These are phyloP conservation scores for Raffaelea ambrosiae DNA, from an alignment of 2,329 filamentous ascomycete species.

Conservation along the genomic window DNA sequence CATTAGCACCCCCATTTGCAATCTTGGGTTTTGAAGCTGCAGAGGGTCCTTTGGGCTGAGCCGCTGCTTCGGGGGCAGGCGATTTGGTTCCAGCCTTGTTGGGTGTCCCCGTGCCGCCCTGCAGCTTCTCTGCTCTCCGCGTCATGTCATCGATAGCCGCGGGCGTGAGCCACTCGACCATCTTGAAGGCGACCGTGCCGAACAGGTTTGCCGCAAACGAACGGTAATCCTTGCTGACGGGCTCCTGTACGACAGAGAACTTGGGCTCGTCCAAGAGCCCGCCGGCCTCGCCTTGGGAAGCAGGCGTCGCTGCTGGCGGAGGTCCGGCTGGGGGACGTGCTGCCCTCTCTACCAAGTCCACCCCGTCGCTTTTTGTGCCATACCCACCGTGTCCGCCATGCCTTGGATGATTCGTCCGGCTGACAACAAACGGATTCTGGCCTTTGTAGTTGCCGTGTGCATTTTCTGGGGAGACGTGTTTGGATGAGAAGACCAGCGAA, in stretches of 20 bases:
- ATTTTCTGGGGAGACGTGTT: slow-evolving; percentile 15
- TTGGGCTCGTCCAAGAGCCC: slow-evolving; percentile 7
- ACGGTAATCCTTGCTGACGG: slow-evolving; percentile 45
- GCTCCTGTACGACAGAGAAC: slow-evolving; percentile 35
- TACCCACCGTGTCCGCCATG: background rate
- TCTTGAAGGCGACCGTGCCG: slow-evolving; percentile 57
- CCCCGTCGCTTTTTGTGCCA: background rate
- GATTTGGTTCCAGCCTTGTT: background rate
- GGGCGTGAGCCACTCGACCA: slow-evolving; percentile 63
- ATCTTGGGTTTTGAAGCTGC: too few relatives aligned
- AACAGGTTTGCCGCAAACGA: slow-evolving; percentile 57
- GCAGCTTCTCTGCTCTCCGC: slow-evolving; percentile 24
- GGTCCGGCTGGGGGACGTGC: background rate
- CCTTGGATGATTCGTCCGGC: background rate
- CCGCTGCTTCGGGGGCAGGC: background rate
- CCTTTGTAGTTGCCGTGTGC: slow-evolving; percentile 2
- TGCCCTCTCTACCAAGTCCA: background rate
- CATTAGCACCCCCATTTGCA: too few relatives aligned
- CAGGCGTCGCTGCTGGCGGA: background rate
- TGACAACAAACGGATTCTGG: too few relatives aligned
- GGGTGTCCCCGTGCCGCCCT: slow-evolving; percentile 15
- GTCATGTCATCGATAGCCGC: slow-evolving; percentile 43
- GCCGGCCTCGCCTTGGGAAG: too few relatives aligned
- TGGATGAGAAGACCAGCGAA: slow-evolving; percentile 37
- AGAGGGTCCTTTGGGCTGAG: too few relatives aligned